Evolutionary conservation across 2,329 filamentous ascomycete genomes (phyloP).

Genomic region (Penicillium frequentans): DNA sequence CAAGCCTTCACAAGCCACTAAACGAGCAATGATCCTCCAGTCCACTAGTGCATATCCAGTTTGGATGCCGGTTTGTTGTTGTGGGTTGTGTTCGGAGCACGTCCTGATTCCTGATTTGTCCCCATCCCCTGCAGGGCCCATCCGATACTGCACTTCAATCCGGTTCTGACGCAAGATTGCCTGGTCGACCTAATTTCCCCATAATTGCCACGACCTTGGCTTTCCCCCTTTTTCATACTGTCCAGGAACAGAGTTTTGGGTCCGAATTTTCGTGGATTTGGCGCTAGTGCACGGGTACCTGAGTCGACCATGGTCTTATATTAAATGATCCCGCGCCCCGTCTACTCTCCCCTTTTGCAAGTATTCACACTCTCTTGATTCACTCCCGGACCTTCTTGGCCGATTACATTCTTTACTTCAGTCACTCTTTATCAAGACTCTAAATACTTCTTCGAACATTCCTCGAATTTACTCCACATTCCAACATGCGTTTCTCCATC

Average conservation of each 20-base stretch:
- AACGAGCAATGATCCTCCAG: neutral
- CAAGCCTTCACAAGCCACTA: neutral
- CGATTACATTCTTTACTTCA: slow-evolving; percentile 24
- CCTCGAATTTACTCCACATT: slow-evolving; percentile 3
- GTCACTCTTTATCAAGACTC: slow-evolving; percentile 1
- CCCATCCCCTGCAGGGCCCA: neutral
- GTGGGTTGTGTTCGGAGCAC: neutral
- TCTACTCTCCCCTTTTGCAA: slow-evolving; percentile 9
- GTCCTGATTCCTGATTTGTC: neutral
- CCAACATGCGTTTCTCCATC: slow-evolving; percentile 54
- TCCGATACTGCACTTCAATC: neutral
- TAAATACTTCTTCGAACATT: slow-evolving; percentile 2
- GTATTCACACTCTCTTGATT: slow-evolving; percentile 19
- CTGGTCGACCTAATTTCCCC: neutral
- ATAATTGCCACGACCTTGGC: neutral
- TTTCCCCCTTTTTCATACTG: neutral
- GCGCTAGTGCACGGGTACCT: slow-evolving; percentile 24
- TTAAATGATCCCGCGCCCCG: slow-evolving; percentile 4
- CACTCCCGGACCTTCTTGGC: slow-evolving; percentile 14
- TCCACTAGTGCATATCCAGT: neutral
- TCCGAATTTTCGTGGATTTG: neutral
- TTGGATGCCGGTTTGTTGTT: neutral
- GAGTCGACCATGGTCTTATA: slow-evolving; percentile 19
- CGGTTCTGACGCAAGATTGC: neutral
- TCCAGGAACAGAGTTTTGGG: neutral